These are phyloP conservation scores for Pneumocystis wakefieldiae DNA, from an alignment of 1,139 yeast genomes.

Conservation along the genomic window DNA sequence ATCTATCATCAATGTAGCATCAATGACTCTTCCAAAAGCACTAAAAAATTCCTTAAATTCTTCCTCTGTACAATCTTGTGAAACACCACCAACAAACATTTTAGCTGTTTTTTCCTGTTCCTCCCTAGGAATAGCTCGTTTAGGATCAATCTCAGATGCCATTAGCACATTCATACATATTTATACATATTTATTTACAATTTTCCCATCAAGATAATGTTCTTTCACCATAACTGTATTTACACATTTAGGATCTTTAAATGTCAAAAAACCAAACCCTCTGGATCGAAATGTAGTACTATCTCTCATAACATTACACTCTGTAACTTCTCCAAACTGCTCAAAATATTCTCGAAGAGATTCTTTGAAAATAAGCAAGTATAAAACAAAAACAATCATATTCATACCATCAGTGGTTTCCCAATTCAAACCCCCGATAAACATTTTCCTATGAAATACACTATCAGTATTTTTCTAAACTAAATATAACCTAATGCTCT, in stretches of 20 bases:
- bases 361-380: conserved; percentile 14
- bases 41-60: conserved; percentile 82
- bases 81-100: conserved; percentile 95
- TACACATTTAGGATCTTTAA: conserved; percentile 67
- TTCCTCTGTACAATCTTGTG: conserved; percentile 84
- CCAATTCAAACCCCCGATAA: conserved; percentile 97
- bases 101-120: conserved; percentile 97
- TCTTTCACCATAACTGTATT: conserved; percentile 77
- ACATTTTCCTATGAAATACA: conserved; percentile 63
- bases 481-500: conserved; percentile 10
- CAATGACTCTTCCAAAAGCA: conserved; percentile 83
- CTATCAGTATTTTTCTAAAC: conserved; percentile 31
- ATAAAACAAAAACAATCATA: conserved; percentile 16
- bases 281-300: conserved; percentile 79
- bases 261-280: conserved; percentile 92
- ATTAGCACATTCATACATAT: not conserved
- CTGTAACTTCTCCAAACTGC: conserved; percentile 80
- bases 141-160: conserved; percentile 59
- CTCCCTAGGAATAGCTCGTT: conserved; percentile 93
- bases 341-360: conserved; percentile 60
- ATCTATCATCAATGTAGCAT: conserved; percentile 94
- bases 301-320: conserved; percentile 91
- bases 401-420: conserved; percentile 71
- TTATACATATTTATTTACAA: conserved; percentile 21
- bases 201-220: conserved; percentile 87